These are phyloP conservation scores for Neoscytalidium dimidiatum DNA, from an alignment of 2,329 filamentous ascomycete species.

Conservation along the genomic window DNA sequence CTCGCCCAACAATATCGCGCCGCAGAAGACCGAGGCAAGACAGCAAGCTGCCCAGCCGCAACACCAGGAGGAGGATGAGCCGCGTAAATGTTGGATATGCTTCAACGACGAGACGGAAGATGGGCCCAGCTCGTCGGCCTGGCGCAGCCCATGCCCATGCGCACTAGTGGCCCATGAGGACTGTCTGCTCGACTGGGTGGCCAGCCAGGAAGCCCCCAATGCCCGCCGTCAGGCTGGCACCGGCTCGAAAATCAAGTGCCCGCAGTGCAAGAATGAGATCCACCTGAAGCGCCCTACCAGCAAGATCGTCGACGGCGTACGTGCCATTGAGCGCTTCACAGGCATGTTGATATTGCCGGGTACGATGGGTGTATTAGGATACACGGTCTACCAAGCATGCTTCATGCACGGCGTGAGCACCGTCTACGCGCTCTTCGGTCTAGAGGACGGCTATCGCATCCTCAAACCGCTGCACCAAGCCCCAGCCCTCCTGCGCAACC, in stretches of 20 bases:
- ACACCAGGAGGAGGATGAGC: slow-evolving; percentile 35
- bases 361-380: slow-evolving; percentile 57
- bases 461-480: slow-evolving; percentile 44
- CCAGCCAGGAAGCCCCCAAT: slow-evolving; percentile 74
- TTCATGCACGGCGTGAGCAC: slow-evolving; percentile 63
- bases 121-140: slow-evolving; percentile 61
- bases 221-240: slow-evolving; percentile 50
- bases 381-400: slow-evolving; percentile 45
- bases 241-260: slow-evolving; percentile 68
- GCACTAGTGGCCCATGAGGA: slow-evolving; percentile 87
- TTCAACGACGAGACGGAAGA: slow-evolving; percentile 68
- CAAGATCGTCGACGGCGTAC: slow-evolving; percentile 67
- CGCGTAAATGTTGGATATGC: slow-evolving; percentile 68
- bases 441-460: slow-evolving; percentile 59
- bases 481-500: slow-evolving; percentile 37
- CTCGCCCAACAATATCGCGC: not conserved
- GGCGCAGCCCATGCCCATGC: slow-evolving; percentile 89
- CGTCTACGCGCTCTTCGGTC: slow-evolving; percentile 66
- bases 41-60: slow-evolving; percentile 21
- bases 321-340: slow-evolving; percentile 59
- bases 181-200: slow-evolving; percentile 89
- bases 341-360: slow-evolving; percentile 65
- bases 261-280: slow-evolving; percentile 86
- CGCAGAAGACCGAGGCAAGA: slow-evolving; percentile 19
- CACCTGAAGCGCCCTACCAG: slow-evolving; percentile 74